Percentiles rank a stretch among this genome's conserved stretches.
phyloP scores from a whole-genome alignment of 768 basidiomycete species.

The Sutorius australiensis region DNA sequence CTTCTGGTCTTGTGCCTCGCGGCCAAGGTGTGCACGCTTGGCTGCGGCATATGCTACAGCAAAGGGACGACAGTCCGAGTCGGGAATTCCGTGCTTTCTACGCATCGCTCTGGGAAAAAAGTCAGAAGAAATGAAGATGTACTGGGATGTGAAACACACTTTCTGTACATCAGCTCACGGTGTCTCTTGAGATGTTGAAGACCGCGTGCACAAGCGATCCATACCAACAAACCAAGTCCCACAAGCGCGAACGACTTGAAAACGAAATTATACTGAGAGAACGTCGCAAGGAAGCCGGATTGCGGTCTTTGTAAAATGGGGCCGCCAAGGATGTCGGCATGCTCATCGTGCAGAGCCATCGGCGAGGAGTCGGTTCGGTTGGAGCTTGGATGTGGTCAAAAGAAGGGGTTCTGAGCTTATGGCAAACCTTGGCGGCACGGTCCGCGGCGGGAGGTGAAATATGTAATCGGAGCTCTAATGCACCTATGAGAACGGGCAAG shows the following conservation, averaged over 20 bases:
- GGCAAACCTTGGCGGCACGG: constrained; percentile 15
- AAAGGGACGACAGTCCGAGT: constrained; percentile 78
- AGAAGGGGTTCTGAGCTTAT: constrained; percentile 8
- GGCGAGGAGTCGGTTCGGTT: constrained; percentile 14
- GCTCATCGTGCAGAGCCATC: constrained; percentile 58
- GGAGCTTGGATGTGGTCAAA: constrained; percentile 23
- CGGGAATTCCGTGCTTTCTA: constrained; percentile 78
- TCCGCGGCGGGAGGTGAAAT: constrained; percentile 20
- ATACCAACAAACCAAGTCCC: constrained; percentile 33
- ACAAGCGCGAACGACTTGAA: constrained; percentile 38
- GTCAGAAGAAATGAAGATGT: constrained; percentile 10
- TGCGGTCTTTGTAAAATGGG: constrained; percentile 40
- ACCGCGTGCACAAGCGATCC: constrained; percentile 33
- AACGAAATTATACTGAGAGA: constrained; percentile 35
- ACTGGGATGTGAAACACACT: constrained; percentile 42
- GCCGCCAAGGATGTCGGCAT: constrained; percentile 69
- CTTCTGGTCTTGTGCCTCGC: constrained; percentile 41
- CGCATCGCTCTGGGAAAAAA: constrained; percentile 55
- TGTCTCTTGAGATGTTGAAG: constrained; percentile 50
- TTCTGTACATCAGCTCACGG: constrained; percentile 60
- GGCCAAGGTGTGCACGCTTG: constrained; percentile 51
- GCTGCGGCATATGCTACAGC: constrained; percentile 84
- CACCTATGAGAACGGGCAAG: not conserved
- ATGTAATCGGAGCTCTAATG: constrained; percentile 20
- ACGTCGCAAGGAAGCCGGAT: constrained; percentile 25